Conservation (phyloP, 805 yeast genomes). For the Yarrowia bubula region DNA sequence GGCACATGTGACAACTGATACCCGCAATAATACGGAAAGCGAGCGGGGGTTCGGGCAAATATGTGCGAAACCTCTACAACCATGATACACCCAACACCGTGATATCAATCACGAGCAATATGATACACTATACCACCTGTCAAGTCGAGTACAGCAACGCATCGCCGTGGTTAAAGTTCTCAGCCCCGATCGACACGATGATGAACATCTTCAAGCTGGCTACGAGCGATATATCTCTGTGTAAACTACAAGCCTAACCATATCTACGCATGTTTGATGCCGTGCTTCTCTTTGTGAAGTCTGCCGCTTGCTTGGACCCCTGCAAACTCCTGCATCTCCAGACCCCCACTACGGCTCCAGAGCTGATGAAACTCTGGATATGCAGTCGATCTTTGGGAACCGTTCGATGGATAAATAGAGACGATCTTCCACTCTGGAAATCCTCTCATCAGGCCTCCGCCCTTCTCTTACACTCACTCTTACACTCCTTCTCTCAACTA, state of each 20-base stretch:
- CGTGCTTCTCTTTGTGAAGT: neutral
- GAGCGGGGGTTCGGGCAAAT: no score
- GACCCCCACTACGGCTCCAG: neutral
- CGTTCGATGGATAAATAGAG: neutral
- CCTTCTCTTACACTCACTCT: neutral
- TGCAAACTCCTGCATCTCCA: neutral
- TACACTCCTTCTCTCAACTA: neutral
- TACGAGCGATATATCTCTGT: neutral
- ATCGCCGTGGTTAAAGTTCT: neutral
- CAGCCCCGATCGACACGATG: conserved; percentile 20
- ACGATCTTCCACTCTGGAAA: neutral
- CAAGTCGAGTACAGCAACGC: neutral
- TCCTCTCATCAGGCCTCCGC: neutral
- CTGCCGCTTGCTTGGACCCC: neutral
- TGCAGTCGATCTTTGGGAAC: conserved; percentile 4
- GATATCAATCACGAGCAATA: neutral
- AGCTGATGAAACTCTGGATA: neutral
- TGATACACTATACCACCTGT: neutral
- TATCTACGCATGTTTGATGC: neutral
- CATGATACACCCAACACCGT: no score
- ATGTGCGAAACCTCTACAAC: no score
- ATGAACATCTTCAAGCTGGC: neutral
- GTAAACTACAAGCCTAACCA: neutral
- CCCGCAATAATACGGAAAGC: neutral
- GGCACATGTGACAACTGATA: conserved; percentile 4